Conservation (phyloP, 257 asterid genomes). For the Coffea canephora region DNA sequence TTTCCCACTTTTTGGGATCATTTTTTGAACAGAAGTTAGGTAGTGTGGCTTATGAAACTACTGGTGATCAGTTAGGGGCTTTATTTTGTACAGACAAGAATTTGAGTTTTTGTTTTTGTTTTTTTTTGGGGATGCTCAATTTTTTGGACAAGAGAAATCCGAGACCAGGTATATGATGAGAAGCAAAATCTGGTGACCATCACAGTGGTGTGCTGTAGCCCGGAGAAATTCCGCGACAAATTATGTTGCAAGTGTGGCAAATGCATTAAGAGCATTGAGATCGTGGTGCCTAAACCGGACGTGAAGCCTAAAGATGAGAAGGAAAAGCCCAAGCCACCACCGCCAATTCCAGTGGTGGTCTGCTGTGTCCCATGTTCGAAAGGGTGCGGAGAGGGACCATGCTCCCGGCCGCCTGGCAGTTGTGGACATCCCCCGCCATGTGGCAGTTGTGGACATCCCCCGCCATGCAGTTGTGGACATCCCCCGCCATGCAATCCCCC, state of each 20-base stretch:
- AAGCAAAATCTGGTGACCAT: constrained; percentile 57
- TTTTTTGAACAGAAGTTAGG: background rate
- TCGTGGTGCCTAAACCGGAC: no score
- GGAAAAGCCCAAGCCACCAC: background rate
- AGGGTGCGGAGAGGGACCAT: constrained; percentile 46
- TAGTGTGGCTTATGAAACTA: background rate
- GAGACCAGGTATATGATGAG: constrained; percentile 67
- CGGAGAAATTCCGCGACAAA: constrained; percentile 76
- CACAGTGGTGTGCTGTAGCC: constrained; percentile 74
- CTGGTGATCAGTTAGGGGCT: background rate
- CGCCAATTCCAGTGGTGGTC: constrained; percentile 21
- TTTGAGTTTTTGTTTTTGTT: constrained; percentile 12
- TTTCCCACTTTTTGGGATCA: no score
- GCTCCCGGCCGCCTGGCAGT: constrained; percentile 34
- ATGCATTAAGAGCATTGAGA: constrained; percentile 64
- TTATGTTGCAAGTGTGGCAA: constrained; percentile 52
- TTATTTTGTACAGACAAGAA: background rate
- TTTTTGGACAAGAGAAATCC: constrained; percentile 51
- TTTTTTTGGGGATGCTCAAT: background rate
- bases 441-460: no score
- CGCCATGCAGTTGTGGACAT: no score
- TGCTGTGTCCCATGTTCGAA: constrained; percentile 41
- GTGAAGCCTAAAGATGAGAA: no score
- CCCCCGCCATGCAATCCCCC: no score
- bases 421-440: constrained; percentile 21